These are phyloP conservation scores for Anthracocystis setariae DNA, from an alignment of 1,284 basidiomycete genomes.

Conservation along the genomic window DNA sequence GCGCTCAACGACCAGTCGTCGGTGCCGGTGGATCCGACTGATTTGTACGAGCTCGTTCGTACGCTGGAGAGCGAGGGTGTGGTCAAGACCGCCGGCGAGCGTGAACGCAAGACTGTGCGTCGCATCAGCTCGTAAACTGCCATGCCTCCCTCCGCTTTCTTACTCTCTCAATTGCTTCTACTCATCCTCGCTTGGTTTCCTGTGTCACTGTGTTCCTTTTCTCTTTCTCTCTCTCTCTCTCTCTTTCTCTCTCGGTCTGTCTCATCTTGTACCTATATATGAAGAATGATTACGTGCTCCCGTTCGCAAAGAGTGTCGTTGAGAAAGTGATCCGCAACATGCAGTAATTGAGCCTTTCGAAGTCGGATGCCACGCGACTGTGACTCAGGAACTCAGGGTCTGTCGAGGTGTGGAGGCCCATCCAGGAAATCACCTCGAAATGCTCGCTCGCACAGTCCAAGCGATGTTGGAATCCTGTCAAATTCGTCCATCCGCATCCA, in stretches of 20 bases:
- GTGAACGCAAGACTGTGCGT: conserved; percentile 63
- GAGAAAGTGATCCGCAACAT: too few relatives aligned
- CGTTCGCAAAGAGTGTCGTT: too few relatives aligned
- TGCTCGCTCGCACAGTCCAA: conserved; percentile 25
- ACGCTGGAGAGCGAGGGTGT: conserved; percentile 60
- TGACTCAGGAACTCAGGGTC: conserved; percentile 2
- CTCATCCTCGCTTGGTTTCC: conserved; percentile 1
- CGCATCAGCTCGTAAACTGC: conserved; percentile 38
- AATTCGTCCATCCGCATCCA: not conserved
- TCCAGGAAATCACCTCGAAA: not conserved
- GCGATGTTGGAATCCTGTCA: too few relatives aligned
- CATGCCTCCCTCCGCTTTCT: not conserved
- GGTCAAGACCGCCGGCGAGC: conserved; percentile 61
- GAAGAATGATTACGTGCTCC: too few relatives aligned
- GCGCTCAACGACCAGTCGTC: conserved; percentile 63
- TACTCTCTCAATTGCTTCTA: not conserved
- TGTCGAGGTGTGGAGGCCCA: conserved; percentile 1
- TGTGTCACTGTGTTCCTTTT: conserved; percentile 10
- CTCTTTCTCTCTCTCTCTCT: not conserved
- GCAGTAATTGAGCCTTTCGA: too few relatives aligned
- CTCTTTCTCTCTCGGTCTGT: too few relatives aligned
- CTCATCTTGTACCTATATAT: too few relatives aligned
- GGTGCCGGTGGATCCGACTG: conserved; percentile 55
- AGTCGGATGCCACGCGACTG: conserved; percentile 1
- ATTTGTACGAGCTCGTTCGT: conserved; percentile 59